Evolutionary conservation across 495 filamentous ascomycete species (phyloP).

Genomic region (Penicillium samsonianum): DNA sequence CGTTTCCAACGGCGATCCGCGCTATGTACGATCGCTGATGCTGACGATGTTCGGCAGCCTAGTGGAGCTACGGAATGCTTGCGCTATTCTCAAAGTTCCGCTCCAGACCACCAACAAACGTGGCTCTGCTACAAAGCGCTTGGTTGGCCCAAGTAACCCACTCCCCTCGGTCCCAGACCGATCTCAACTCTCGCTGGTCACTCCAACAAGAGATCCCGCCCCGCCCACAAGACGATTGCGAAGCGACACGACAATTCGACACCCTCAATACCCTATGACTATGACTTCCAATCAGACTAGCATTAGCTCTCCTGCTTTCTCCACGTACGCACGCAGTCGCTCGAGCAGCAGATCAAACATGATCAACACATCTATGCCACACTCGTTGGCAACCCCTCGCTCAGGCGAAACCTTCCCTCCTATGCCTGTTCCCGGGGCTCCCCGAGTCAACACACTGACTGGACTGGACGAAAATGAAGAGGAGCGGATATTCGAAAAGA

Average conservation of each 20-base stretch:
- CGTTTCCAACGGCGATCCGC: slow-evolving; percentile 70
- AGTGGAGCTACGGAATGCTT: slow-evolving; percentile 68
- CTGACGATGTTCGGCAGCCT: slow-evolving; percentile 78
- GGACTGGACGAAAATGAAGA: slow-evolving; percentile 67
- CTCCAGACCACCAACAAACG: slow-evolving; percentile 25
- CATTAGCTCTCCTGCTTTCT: slow-evolving; percentile 39
- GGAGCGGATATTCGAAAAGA: slow-evolving; percentile 76
- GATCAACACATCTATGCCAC: slow-evolving; percentile 48
- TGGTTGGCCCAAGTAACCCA: slow-evolving; percentile 26
- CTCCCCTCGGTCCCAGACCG: slow-evolving; percentile 24
- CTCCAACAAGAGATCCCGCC: slow-evolving; percentile 61
- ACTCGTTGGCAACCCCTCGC: slow-evolving; percentile 64
- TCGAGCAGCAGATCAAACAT: slow-evolving; percentile 54
- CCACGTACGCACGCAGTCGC: slow-evolving; percentile 44
- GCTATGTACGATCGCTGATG: slow-evolving; percentile 79
- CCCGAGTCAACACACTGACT: slow-evolving; percentile 54
- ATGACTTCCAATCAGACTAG: slow-evolving; percentile 31
- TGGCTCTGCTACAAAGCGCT: slow-evolving; percentile 30
- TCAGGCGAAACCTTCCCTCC: slow-evolving; percentile 77
- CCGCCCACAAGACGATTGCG: slow-evolving; percentile 53
- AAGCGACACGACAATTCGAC: slow-evolving; percentile 63
- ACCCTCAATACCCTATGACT: slow-evolving; percentile 45
- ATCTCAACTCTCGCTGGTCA: slow-evolving; percentile 54
- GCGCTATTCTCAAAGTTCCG: slow-evolving; percentile 42
- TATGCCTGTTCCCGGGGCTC: slow-evolving; percentile 43